Conservation (phyloP, 371 early-diverging fungal genomes). For the Zancudomyces culisetae region DNA sequence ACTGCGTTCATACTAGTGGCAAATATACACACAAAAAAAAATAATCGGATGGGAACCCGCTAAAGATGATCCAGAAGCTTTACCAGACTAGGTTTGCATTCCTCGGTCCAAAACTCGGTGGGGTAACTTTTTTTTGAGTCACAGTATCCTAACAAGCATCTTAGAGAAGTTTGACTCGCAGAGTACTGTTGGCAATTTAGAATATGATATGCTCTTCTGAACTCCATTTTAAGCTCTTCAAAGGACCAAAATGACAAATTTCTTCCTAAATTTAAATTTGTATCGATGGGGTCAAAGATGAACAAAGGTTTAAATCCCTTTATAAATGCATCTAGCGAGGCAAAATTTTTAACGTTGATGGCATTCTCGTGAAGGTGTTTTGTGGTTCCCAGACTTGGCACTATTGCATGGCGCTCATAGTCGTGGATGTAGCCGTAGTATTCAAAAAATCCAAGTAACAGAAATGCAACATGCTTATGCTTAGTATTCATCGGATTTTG, state of each 20-base stretch:
- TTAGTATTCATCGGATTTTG: neutral
- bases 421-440: conserved; percentile 1
- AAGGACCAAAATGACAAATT: neutral
- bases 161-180: too few relatives aligned
- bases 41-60: too few relatives aligned
- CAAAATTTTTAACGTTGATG: neutral
- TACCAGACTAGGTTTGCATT: too few relatives aligned
- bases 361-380: neutral
- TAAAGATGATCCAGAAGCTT: too few relatives aligned
- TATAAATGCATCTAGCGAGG: neutral
- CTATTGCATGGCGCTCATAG: neutral
- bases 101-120: too few relatives aligned
- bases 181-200: neutral
- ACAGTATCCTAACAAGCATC: too few relatives aligned
- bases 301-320: neutral
- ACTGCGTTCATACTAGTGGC: too few relatives aligned
- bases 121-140: too few relatives aligned
- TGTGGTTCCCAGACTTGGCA: neutral
- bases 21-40: too few relatives aligned
- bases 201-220: neutral
- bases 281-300: neutral
- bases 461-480: neutral
- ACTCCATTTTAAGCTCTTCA: neutral
- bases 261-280: neutral
- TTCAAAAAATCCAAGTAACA: conserved; percentile 1